A percentile compares a stretch with the other conserved stretches of the same genome.
These are phyloP conservation scores for Ilyonectria destructans DNA, from an alignment of 2,329 filamentous ascomycete genomes.

Conservation along the genomic window DNA sequence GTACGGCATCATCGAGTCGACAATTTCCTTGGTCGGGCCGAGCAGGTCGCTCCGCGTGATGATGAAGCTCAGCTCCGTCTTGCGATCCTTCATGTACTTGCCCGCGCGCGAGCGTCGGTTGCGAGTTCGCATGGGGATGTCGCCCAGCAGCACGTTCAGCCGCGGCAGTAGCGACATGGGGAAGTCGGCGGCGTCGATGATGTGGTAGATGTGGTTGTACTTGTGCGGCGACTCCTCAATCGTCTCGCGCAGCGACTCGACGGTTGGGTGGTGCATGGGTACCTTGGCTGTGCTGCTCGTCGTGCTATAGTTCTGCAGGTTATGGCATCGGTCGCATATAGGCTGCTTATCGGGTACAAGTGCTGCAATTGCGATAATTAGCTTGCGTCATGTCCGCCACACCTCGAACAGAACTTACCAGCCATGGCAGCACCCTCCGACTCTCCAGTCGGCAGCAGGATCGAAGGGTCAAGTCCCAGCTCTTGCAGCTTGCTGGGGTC, in stretches of 20 bases:
- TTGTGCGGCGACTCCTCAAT: conserved; percentile 91
- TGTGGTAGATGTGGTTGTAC: conserved; percentile 94
- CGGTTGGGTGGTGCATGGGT: conserved; percentile 84
- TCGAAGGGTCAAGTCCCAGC: conserved; percentile 63
- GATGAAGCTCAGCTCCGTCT: conserved; percentile 89
- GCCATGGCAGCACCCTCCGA: conserved; percentile 39
- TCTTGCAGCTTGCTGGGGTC: conserved; percentile 60
- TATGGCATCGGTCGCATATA: conserved; percentile 91
- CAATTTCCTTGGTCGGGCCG: conserved; percentile 86
- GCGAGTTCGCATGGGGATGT: conserved; percentile 82
- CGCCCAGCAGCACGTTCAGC: conserved; percentile 78
- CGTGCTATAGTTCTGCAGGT: conserved; percentile 81
- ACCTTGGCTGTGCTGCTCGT: conserved; percentile 63
- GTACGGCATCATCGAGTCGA: conserved; percentile 90
- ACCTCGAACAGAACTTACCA: conserved; percentile 30
- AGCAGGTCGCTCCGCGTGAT: conserved; percentile 92
- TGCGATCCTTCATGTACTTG: conserved; percentile 77
- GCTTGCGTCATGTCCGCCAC: not conserved
- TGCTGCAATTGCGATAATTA: conserved; percentile 39
- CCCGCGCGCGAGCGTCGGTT: conserved; percentile 83
- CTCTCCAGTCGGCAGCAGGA: conserved; percentile 54
- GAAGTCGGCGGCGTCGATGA: conserved; percentile 96
- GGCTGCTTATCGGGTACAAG: conserved; percentile 61
- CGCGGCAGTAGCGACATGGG: conserved; percentile 92
- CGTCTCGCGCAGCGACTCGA: conserved; percentile 86